Evolutionary conservation across 1,139 yeast genomes (phyloP), one percentile per base, ranked within the genome.

Genomic region (Spencermartinsiella ligniputridi): DNA sequence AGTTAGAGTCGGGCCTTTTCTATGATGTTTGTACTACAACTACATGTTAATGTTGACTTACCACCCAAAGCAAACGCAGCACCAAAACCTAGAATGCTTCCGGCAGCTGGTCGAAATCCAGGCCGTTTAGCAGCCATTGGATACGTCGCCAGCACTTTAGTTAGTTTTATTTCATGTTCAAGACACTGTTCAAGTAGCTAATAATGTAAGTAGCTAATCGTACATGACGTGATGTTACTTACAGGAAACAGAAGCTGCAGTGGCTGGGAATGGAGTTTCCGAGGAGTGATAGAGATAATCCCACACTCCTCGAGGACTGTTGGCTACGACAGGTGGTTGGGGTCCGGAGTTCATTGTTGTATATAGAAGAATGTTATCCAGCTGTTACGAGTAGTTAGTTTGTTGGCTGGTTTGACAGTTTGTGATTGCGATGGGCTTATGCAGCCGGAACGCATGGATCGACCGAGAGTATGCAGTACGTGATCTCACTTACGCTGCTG

Each of bases 21-120:
- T n/a, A n/a, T n/a, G n/a, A n/a, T n/a, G n/a, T n/a, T n/a, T n/a
- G n/a, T n/a, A n/a, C n/a, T n/a, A n/a, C n/a, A n/a, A n/a, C n/a
- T n/a, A n/a, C n/a, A n/a, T n/a, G n/a, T n/a, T n/a, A n/a, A n/a
- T n/a, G n/a, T n/a, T n/a, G n/a, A 13, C 61, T 25, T 39, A 13
- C 90, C 87, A 20, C 97, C 97, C 15, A 86, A 66, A 1, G 83
- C 85, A 52, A 79, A 72, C 25, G 90, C 83, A 1, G 78, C 69
- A 3, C 95, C 90, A 61, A 87, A 88, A 2, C 81, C 65, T 8
- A 72, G 53, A 16, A 76, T 73, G 32, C 75, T 68, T 24, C 68
- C 50, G 16, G 67, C 65, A 1, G 75, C 63, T 2, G 85, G 83
- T 17, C 75, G 72, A 34, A 70, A 57, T 18, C 54, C 47, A 34